Evolutionary conservation across 805 yeast genomes (phyloP).

Genomic region (Starmerella bacillaris): DNA sequence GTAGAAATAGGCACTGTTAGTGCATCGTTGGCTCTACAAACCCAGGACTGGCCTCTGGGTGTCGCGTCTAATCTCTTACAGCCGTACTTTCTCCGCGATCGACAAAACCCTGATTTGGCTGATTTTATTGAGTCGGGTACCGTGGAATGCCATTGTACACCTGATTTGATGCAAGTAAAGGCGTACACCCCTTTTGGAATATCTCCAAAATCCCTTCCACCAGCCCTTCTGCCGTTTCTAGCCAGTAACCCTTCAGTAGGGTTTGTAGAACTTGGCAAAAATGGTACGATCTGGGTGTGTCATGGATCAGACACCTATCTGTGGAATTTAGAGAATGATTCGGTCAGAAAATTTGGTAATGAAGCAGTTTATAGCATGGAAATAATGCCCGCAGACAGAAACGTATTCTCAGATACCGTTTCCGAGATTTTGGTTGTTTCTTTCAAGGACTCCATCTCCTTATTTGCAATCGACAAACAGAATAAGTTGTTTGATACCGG

Average conservation of each 20-base stretch:
- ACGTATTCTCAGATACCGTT: slow-evolving; percentile 63
- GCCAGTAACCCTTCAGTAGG: slow-evolving; percentile 35
- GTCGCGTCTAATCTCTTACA: slow-evolving; percentile 16
- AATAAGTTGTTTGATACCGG: slow-evolving; percentile 67
- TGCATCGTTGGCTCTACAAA: slow-evolving; percentile 11
- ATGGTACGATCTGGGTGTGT: slow-evolving; percentile 71
- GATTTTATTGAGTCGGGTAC: slow-evolving; percentile 11
- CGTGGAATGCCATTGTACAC: slow-evolving; percentile 14
- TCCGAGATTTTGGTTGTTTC: slow-evolving; percentile 56
- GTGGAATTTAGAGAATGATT: slow-evolving; percentile 60
- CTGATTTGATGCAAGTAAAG: slow-evolving; percentile 8
- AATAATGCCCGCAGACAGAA: slow-evolving; percentile 63
- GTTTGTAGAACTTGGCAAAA: slow-evolving; percentile 41
- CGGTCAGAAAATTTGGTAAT: slow-evolving; percentile 60
- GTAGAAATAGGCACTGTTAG: slow-evolving; percentile 17
- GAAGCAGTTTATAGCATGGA: slow-evolving; percentile 62
- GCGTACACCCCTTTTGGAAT: slow-evolving; percentile 13
- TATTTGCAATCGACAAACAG: slow-evolving; percentile 51
- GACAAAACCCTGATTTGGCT: slow-evolving; percentile 15
- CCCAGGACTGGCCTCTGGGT: slow-evolving; percentile 15
- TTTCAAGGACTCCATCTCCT: slow-evolving; percentile 60
- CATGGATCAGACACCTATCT: slow-evolving; percentile 59
- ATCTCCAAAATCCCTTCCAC: slow-evolving; percentile 11
- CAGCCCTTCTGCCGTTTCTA: slow-evolving; percentile 3
- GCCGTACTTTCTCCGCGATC: slow-evolving; percentile 14